Evolutionary conservation across 148 eudicot species (phyloP), one percentile per base, ranked within the genome.

Genomic region (Gaultheria prostrata): DNA sequence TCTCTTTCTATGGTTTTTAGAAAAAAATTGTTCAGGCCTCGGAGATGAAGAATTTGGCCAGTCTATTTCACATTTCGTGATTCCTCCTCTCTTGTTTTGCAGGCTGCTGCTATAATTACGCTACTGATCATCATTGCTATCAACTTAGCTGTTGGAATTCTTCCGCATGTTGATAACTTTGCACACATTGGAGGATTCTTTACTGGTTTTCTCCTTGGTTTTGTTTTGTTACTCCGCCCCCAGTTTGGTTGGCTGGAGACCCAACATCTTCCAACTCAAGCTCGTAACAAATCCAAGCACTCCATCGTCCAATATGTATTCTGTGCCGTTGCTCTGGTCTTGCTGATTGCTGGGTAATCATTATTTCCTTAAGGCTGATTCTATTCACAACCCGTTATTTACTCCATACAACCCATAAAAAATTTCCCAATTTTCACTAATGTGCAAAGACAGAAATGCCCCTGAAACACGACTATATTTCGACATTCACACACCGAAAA

Each of bases 131-230:
- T 95, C 84, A 92, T 95, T 30, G 89, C 76, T 17, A 89, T 95
- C 53, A 95, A 95, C 90, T 87, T 94, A 86, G 98, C 92, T 0
- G 89, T 95, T 30, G 98, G 98, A 59, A 90, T 95, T 83, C 94
- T 95, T 79, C 98, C 98, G 50, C 97, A 89, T 17, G 97, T 95
- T 32, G 98, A 95, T 89, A 95, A 95, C 83, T 95, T 90, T 81
- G 98, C 98, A 35, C 98, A 94, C 84, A 89, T 95, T 72, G 98
- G 98, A 86, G 98, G 98, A 59, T 94, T 95, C 83, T 8, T 91
- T 21, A 74, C 92, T 4, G 98, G 98, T 77, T 93, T 95, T 77
- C 91, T 95, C 48, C 91, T 94, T 76, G 98, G 98, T 46, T 95
- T 93, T 79, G 79, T 93, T 18, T 53, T 94, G 51, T 90, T 95